Conservation (phyloP, 345 rosid species). For the Corchorus olitorius region DNA sequence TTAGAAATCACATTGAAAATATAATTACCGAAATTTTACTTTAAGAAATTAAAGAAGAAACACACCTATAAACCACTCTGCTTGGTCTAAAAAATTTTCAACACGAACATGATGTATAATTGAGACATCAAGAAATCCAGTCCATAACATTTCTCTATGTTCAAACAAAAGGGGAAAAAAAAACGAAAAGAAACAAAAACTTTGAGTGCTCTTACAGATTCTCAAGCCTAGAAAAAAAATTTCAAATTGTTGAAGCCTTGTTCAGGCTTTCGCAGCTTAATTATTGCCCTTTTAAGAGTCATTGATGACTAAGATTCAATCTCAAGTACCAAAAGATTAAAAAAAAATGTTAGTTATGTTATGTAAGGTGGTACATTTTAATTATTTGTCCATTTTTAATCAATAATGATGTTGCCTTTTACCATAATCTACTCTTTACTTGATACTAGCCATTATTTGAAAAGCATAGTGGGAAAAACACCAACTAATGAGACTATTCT, state of each 20-base stretch:
- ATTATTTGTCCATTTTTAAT: not conserved
- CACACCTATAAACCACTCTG: conserved; percentile 65
- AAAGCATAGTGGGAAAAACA: no score
- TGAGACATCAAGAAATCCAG: conserved; percentile 82
- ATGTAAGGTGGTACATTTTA: no score
- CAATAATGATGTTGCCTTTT: not conserved
- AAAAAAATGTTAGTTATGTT: no score
- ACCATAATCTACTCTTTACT: not conserved
- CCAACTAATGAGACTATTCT: not conserved
- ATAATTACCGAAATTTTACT: not conserved
- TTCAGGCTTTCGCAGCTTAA: no score
- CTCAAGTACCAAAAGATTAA: no score
- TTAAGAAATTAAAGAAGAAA: conserved; percentile 21
- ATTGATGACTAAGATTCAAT: no score
- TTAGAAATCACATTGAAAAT: not conserved
- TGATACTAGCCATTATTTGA: not conserved
- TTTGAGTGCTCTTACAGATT: not conserved
- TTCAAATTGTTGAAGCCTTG: no score
- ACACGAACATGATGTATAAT: conserved; percentile 77
- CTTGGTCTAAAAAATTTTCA: conserved; percentile 66
- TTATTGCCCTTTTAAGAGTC: no score
- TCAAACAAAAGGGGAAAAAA: not conserved
- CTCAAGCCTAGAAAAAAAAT: no score
- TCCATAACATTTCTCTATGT: conserved; percentile 30
- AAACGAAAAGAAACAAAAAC: not conserved